Evolutionary conservation across 2,329 filamentous ascomycete genomes (phyloP), one percentile per base, ranked within the genome.

Genomic region (Ophiocordyceps australis): DNA sequence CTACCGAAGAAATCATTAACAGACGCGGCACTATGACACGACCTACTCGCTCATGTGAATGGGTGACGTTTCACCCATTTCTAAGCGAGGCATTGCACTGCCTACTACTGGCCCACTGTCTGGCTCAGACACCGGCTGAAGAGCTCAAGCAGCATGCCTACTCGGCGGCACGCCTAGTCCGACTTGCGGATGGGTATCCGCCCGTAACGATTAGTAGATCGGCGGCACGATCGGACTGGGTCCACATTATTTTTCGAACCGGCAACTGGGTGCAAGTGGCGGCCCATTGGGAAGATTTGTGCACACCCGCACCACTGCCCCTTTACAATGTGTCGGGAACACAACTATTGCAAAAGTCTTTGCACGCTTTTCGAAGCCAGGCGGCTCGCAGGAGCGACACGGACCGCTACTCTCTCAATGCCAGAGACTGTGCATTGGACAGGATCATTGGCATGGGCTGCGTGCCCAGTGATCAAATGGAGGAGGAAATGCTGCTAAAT

Each of bases 91-190:
- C 76, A 2, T 62, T 91, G 1, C 80, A 91, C 46, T 74, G 72
- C 5, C 50, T 89, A 2, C 66, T 91, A 7, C 64, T 91, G 21
- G 77, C 74, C 36, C 81, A 91, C 47, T 66, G 67, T n/a, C 65
- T 91, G 8, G 52, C 80, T 7, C 80, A 86, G 47, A 91, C 81
- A 1, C 77, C 79, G 0, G 48, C 67, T 9, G 81, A 77, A 38
- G 80, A 89, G 45, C 64, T 85, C 18, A 66, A 73, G 25, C 76
- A 80, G 19, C 79, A 89, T 43, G 78, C 79, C 1, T 64, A 82
- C 53, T 89, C 85, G 64, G 80, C 76, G 5, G 77, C 80, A 11
- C 71, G 80, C 5, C 59, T 89, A 3, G 63, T 69, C 5, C 65
- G 79, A 13, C 61, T 89, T 14, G 72, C 69, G 25, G 77, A 89